Evolutionary conservation across 2,329 filamentous ascomycete genomes (phyloP).

Genomic region (Penicillium sp.): DNA sequence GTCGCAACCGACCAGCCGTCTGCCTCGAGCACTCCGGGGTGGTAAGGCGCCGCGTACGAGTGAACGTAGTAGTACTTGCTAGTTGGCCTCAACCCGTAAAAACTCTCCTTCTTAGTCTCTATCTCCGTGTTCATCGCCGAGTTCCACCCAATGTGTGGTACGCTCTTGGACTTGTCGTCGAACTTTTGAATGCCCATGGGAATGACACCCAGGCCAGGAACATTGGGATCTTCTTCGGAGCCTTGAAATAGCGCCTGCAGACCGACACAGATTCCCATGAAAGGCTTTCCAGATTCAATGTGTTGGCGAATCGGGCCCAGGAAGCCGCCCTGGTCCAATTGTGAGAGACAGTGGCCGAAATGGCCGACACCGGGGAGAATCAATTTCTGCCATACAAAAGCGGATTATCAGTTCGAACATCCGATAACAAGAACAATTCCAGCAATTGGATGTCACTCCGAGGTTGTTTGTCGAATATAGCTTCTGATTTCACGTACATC

Average conservation of each 20-base stretch:
- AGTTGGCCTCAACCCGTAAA: constrained; percentile 77
- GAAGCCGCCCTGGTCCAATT: constrained; percentile 81
- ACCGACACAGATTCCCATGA: constrained; percentile 97
- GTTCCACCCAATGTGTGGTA: constrained; percentile 99
- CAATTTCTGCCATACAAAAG: constrained; percentile 66
- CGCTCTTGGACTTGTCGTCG: constrained; percentile 75
- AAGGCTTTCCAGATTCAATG: constrained; percentile 89
- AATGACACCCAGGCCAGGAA: constrained; percentile 76
- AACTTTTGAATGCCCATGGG: constrained; percentile 74
- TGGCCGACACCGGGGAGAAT: constrained; percentile 96
- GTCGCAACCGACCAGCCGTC: constrained; percentile 93
- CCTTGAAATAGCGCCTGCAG: constrained; percentile 87
- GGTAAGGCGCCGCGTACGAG: constrained; percentile 84
- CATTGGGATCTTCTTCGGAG: constrained; percentile 74
- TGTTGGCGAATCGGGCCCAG: constrained; percentile 79
- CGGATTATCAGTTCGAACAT: not conserved
- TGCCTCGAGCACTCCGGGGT: constrained; percentile 70
- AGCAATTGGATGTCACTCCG: not conserved
- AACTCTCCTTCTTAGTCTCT: constrained; percentile 53
- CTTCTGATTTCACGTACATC: constrained; percentile 62
- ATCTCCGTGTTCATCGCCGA: constrained; percentile 66
- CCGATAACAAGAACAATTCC: not conserved
- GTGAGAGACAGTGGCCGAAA: constrained; percentile 91
- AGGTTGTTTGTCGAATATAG: not conserved
- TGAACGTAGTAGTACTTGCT: constrained; percentile 99